Percentiles rank a stretch among this genome's conserved stretches.
Evolutionary conservation across 2,329 filamentous ascomycete genomes (phyloP).

Genomic region (Zalaria obscura): DNA sequence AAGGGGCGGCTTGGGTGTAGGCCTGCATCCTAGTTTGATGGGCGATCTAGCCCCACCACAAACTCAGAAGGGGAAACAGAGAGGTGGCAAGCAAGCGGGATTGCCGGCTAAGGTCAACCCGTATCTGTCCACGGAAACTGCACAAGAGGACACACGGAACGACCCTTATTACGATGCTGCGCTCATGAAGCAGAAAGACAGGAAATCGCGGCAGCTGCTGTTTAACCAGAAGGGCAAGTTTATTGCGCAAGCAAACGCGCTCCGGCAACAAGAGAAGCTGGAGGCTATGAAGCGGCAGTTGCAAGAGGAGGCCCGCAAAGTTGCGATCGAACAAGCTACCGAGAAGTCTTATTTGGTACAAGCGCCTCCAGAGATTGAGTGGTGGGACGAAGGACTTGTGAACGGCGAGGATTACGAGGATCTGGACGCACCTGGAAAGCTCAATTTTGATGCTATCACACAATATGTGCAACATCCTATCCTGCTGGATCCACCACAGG

Average conservation of each 20-base stretch:
- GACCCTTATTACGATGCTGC: conserved; percentile 78
- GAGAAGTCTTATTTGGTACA: conserved; percentile 84
- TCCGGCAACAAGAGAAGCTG: conserved; percentile 73
- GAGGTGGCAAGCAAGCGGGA: conserved; percentile 32
- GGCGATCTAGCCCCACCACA: conserved; percentile 25
- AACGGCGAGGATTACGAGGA: conserved; percentile 56
- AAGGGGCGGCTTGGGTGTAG: conserved; percentile 58
- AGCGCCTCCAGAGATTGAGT: conserved; percentile 76
- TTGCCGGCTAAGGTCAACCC: conserved; percentile 22
- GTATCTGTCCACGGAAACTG: conserved; percentile 21
- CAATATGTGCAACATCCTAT: conserved; percentile 88
- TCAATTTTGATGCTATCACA: conserved; percentile 52
- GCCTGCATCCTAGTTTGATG: conserved; percentile 61
- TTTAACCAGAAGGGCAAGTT: conserved; percentile 98
- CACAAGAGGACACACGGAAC: conserved; percentile 35
- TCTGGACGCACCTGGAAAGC: conserved; percentile 36
- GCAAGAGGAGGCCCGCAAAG: conserved; percentile 71
- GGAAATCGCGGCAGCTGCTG: conserved; percentile 61
- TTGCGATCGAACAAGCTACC: conserved; percentile 85
- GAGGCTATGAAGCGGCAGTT: conserved; percentile 94
- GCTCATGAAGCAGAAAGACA: conserved; percentile 44
- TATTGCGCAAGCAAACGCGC: conserved; percentile 80
- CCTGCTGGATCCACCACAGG: conserved; percentile 78
- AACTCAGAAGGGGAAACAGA: conserved; percentile 29
- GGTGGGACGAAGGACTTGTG: conserved; percentile 90